Base-by-base conservation (phyloP, 371 early-diverging fungal species). In the Smittium culicis region DNA sequence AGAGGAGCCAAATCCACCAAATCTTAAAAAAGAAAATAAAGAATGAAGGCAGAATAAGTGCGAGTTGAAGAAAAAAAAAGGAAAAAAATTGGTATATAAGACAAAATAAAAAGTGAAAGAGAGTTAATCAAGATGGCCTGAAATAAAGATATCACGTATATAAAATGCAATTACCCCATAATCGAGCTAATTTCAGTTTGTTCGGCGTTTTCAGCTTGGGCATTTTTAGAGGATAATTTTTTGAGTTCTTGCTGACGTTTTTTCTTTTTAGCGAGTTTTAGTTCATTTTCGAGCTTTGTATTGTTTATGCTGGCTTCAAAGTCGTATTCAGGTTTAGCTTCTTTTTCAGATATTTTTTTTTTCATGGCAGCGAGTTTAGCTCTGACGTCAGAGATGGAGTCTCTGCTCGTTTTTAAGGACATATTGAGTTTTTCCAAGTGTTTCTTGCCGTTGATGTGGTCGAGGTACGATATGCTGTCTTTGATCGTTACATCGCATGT, bases 391-490 rank as follows among this genome's bases (percentile, higher is more conserved):
- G 67, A 72, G 1, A 77, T 63, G 0, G 71, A 77, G 33, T 81
- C 82, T 5, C 86, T 82, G 54, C 86, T 89, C 0, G 89, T 89
- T 66, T 87, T 88, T 80, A 87, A 85, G 1, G 87, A 81, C 66
- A 87, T 79, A 35, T 92, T 91, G 25, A 91, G 70, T 66, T 81
- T 81, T 58, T 78, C 79, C 68, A 85, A 83, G 77, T 90, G 96
- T 67, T 90, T 88, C 70, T 81, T 80, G 58, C 93, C 92, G 74
- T 94, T 96, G 67, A 91, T 86, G 68, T 96, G 94, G 71, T 93
- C 94, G 68, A 93, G 76, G 65, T 86, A 96, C 35, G 82, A 86
- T 32, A 85, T 81, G 70, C 87, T 90, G 75, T 94, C 94, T 70
- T 92, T 92, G 62, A 91, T 79, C 1, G 86, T 85, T 64, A 87